phyloP scores from a whole-genome alignment of 2,329 filamentous ascomycete genomes.

The Aspergillus quadrilineatus region DNA sequence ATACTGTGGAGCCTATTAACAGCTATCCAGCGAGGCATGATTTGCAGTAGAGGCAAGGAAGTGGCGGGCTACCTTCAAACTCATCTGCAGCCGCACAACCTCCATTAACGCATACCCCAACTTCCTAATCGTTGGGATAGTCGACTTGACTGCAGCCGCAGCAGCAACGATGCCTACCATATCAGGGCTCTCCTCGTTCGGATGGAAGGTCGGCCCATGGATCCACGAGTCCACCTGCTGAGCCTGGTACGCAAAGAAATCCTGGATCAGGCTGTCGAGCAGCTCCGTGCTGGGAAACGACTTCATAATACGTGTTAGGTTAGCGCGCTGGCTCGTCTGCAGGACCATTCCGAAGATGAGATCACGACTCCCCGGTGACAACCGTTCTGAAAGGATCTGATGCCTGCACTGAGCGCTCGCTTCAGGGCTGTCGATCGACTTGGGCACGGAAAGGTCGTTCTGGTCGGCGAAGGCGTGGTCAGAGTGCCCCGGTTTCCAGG shows the following conservation, averaged over 20 bases:
- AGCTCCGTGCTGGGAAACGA: constrained; percentile 44
- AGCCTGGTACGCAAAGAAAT: constrained; percentile 33
- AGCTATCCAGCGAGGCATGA: constrained; percentile 35
- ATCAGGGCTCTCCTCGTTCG: constrained; percentile 38
- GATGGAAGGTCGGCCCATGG: constrained; percentile 40
- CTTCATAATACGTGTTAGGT: constrained; percentile 53
- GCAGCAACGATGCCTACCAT: constrained; percentile 40
- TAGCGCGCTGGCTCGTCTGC: constrained; percentile 54
- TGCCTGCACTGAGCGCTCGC: constrained; percentile 15
- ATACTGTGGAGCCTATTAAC: constrained; percentile 27
- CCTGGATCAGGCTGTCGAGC: constrained; percentile 41
- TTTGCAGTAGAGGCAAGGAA: constrained; percentile 29
- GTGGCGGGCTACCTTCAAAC: constrained; percentile 51
- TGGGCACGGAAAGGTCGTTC: constrained; percentile 28
- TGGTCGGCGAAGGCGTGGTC: constrained; percentile 30
- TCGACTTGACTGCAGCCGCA: constrained; percentile 39
- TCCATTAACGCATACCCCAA: constrained; percentile 46
- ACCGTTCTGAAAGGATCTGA: constrained; percentile 24
- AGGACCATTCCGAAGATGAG: constrained; percentile 64
- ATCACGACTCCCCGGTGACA: constrained; percentile 51
- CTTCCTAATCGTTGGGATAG: constrained; percentile 39
- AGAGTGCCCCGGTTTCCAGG: constrained; percentile 28
- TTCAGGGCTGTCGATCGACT: constrained; percentile 26
- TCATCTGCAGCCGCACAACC: constrained; percentile 43
- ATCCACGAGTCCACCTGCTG: constrained; percentile 44